Evolutionary conservation across 495 filamentous ascomycete species (phyloP), one percentile per base, ranked within the genome.

Genomic region (Penicillium daleae): DNA sequence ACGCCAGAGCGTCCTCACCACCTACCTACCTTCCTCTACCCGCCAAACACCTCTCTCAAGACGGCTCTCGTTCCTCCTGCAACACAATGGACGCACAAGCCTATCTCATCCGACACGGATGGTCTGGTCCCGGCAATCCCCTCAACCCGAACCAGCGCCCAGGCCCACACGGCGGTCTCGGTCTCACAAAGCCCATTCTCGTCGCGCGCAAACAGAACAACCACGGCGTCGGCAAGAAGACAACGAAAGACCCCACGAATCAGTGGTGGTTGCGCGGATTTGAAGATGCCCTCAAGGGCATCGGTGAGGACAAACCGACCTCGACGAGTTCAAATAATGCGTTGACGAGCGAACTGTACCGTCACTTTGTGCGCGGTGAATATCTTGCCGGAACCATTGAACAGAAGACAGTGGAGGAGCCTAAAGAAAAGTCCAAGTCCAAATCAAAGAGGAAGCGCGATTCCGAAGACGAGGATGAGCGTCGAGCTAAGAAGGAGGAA

Each of bases 251-350:
- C 66, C 71, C 72, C 17, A 89, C 86, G 48, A 86, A 84, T 64
- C 89, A 91, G 64, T 94, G 91, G 91, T 93, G 90, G 90, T 74
- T 92, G 60, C 83, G 87, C 50, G 90, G 90, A 48, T 92, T 93
- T 67, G 91, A 94, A 76, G 85, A 89, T 70, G 87, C 88, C 29
- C 76, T 94, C 61, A 88, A 91, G 71, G 87, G 87, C 3, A 77
- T 92, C 0, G 79, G 77, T 12, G 35, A 69, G 22, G 88, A 91
- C 70, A 71, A 44, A 17, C 59, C 59, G 6, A 59, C 22, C 12
- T 64, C 61, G 40, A 53, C 59, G 51, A 42, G 57, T 42, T 61
- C 64, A 62, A 63, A 63, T 39, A 82, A 82, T 67, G 72, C 75
- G 57, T 64, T 79, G 61, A 78, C 73, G 33, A 80, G 84, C 33